Percentiles rank a stretch among this genome's conserved stretches.
phyloP scores from a whole-genome alignment of 257 asterid species.

The Paulownia fortunei region DNA sequence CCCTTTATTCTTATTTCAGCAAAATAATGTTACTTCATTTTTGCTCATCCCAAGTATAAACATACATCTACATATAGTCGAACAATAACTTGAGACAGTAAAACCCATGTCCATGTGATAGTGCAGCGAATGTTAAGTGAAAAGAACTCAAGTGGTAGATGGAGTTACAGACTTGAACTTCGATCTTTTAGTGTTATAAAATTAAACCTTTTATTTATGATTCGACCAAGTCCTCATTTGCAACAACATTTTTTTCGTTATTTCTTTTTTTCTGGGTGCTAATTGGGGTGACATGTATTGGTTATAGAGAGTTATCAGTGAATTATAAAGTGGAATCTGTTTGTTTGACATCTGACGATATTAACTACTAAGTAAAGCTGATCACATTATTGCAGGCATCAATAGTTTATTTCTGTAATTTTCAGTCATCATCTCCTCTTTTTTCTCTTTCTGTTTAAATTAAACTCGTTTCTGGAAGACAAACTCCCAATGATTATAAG shows the following conservation, averaged over 20 bases:
- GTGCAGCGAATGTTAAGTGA: no score
- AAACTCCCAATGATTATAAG: not conserved
- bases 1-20: not conserved
- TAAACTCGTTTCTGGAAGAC: not conserved
- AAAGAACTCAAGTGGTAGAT: no score
- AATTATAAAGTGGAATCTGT: not conserved
- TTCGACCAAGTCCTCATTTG: no score
- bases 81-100: no score
- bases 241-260: no score
- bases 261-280: not conserved
- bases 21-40: not conserved
- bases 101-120: no score
- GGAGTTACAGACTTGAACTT: no score
- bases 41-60: no score
- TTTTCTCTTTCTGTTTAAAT: not conserved
- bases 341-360: not conserved
- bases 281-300: not conserved
- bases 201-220: no score
- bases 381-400: not conserved
- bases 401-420: not conserved
- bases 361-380: slow-evolving; percentile 10
- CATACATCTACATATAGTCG: no score
- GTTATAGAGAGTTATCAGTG: not conserved
- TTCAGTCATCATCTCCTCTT: not conserved
- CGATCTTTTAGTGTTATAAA: no score